These are phyloP conservation scores for Fusarium penzigii DNA, from an alignment of 2,329 filamentous ascomycete genomes.

Conservation along the genomic window DNA sequence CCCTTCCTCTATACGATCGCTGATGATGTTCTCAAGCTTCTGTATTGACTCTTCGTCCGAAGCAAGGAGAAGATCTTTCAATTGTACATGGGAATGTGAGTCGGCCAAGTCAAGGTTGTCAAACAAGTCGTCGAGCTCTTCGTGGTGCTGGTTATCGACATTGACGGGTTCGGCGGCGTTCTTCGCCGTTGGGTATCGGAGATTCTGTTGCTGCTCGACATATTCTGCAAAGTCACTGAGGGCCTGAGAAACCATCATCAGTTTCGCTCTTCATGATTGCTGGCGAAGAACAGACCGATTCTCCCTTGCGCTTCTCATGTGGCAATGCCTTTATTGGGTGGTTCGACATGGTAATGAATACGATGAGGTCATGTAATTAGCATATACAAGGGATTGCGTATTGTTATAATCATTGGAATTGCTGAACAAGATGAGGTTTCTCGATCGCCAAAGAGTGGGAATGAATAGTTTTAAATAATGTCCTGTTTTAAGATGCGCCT, in stretches of 20 bases:
- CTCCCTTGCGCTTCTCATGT: slow-evolving; percentile 82
- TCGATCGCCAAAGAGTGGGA: not conserved
- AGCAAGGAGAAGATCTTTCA: slow-evolving; percentile 76
- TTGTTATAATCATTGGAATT: slow-evolving; percentile 32
- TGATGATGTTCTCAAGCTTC: slow-evolving; percentile 66
- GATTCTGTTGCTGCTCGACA: slow-evolving; percentile 87
- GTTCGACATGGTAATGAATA: slow-evolving; percentile 48
- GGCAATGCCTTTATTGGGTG: slow-evolving; percentile 63
- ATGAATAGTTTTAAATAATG: slow-evolving; percentile 11
- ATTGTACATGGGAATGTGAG: slow-evolving; percentile 61
- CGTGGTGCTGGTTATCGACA: slow-evolving; percentile 56
- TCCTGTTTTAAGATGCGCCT: slow-evolving; percentile 18
- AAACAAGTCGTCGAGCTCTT: slow-evolving; percentile 89
- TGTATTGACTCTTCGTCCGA: slow-evolving; percentile 60
- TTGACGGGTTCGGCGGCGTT: slow-evolving; percentile 28
- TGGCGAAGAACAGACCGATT: slow-evolving; percentile 61
- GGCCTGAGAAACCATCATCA: slow-evolving; percentile 49
- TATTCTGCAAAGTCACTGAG: slow-evolving; percentile 97
- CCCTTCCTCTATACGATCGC: slow-evolving; percentile 74
- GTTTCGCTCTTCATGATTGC: not conserved
- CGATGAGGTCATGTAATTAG: slow-evolving; percentile 25
- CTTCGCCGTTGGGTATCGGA: slow-evolving; percentile 58
- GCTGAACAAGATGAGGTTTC: not conserved
- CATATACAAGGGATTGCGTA: slow-evolving; percentile 18
- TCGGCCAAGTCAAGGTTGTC: slow-evolving; percentile 84